phyloP scores from a whole-genome alignment of 1,284 basidiomycete genomes.

The Ganoderma sinense region DNA sequence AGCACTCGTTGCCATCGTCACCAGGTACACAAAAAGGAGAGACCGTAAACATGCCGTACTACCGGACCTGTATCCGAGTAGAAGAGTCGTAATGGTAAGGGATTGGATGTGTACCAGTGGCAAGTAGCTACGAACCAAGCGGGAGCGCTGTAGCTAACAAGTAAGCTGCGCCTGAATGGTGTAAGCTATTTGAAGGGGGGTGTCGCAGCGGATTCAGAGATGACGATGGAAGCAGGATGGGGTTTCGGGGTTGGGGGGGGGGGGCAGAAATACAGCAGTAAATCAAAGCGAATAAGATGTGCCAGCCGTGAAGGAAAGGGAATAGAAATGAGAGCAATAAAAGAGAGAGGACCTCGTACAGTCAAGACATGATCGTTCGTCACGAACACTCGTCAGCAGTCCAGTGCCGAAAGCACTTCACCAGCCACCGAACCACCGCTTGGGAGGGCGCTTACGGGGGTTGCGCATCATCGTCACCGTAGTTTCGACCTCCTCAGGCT shows the following conservation, averaged over 20 bases:
- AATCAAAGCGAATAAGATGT: slow-evolving; percentile 25
- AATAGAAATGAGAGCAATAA: slow-evolving; percentile 34
- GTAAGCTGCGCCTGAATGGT: slow-evolving; percentile 21
- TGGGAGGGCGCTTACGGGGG: slow-evolving; percentile 31
- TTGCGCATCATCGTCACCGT: slow-evolving; percentile 32
- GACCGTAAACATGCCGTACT: slow-evolving; percentile 37
- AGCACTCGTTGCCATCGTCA: slow-evolving; percentile 30
- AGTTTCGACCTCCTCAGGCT: slow-evolving; percentile 36
- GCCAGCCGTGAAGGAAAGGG: slow-evolving; percentile 32
- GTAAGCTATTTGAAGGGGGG: slow-evolving; percentile 13
- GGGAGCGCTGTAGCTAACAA: slow-evolving; percentile 17
- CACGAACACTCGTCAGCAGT: slow-evolving; percentile 30
- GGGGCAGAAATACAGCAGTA: slow-evolving; percentile 31
- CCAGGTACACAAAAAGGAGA: slow-evolving; percentile 27
- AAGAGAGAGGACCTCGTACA: slow-evolving; percentile 36
- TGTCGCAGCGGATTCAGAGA: slow-evolving; percentile 29
- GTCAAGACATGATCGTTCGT: slow-evolving; percentile 32
- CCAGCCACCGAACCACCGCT: slow-evolving; percentile 35
- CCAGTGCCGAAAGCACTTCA: slow-evolving; percentile 22
- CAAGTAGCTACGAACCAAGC: slow-evolving; percentile 25
- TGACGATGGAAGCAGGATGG: slow-evolving; percentile 23
- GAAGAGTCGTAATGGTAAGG: slow-evolving; percentile 26
- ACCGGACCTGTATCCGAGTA: slow-evolving; percentile 33
- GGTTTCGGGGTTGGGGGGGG: slow-evolving; percentile 14
- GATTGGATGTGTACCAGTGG: slow-evolving; percentile 17